Evolutionary conservation across 805 yeast species (phyloP).

Genomic region (Wickerhamomyces bovis): DNA sequence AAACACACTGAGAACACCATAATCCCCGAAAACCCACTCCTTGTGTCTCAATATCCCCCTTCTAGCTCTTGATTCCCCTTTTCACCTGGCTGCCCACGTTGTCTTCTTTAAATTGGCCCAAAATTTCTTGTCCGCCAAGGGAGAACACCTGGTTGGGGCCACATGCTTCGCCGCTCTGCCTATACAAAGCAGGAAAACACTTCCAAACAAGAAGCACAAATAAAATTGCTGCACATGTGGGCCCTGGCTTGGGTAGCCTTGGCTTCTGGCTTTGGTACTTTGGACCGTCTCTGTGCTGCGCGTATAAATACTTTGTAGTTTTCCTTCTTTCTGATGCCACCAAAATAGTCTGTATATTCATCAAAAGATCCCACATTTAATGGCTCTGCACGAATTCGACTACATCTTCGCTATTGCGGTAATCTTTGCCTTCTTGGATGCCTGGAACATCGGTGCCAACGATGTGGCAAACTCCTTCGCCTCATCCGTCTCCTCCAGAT

Average conservation of each 20-base stretch:
- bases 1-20: neutral
- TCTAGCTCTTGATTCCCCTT: neutral
- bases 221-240: neutral
- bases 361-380: neutral
- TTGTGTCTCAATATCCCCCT: neutral
- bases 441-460: conserved; percentile 76
- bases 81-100: neutral
- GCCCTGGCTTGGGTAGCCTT: neutral
- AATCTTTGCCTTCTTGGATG: conserved; percentile 71
- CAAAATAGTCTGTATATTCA: no score
- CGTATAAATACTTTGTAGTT: neutral
- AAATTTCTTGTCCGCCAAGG: neutral
- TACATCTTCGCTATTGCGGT: conserved; percentile 64
- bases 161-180: neutral
- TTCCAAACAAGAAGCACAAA: no score
- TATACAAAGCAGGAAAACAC: no score
- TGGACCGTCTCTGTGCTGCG: neutral
- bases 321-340: neutral
- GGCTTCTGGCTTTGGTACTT: no score
- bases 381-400: conserved; percentile 41
- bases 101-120: neutral
- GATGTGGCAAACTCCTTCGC: conserved; percentile 81
- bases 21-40: neutral
- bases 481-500: conserved; percentile 65
- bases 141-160: neutral